A percentile compares a stretch with the other conserved stretches of the same genome.
phyloP scores from a whole-genome alignment of 306 rosid genomes.

The Cucumis cinereus region DNA sequence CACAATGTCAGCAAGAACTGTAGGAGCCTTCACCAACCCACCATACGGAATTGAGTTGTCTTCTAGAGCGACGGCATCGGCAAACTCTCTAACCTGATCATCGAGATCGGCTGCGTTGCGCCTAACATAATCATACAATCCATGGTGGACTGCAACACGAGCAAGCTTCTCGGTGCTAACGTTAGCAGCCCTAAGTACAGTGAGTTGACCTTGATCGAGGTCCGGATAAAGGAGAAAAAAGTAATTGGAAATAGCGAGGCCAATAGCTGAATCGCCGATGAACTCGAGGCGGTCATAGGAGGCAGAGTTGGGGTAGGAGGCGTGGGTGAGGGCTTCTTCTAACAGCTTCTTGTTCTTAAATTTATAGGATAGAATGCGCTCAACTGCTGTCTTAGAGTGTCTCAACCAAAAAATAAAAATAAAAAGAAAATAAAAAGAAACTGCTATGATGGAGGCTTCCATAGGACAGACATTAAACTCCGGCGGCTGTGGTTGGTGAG shows the following conservation, averaged over 20 bases:
- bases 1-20: slow-evolving; percentile 74
- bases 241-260: slow-evolving; percentile 33
- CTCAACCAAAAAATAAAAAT: too few relatives aligned
- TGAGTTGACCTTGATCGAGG: slow-evolving; percentile 40
- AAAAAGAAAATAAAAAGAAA: too few relatives aligned
- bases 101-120: slow-evolving; percentile 24
- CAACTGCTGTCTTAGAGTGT: slow-evolving; percentile 10
- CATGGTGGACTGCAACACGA: slow-evolving; percentile 44
- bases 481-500: too few relatives aligned
- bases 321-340: slow-evolving; percentile 64
- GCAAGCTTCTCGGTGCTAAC: slow-evolving; percentile 81
- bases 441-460: too few relatives aligned
- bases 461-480: too few relatives aligned
- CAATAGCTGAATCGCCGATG: slow-evolving; percentile 51
- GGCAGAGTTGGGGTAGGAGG: slow-evolving; percentile 19
- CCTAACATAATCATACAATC: slow-evolving; percentile 30
- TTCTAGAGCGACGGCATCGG: slow-evolving; percentile 28
- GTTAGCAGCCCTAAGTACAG: slow-evolving; percentile 54
- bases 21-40: slow-evolving; percentile 64
- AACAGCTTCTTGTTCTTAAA: slow-evolving; percentile 44
- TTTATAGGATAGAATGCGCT: slow-evolving; percentile 19
- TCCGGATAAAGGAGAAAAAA: slow-evolving; percentile 28
- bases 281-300: slow-evolving; percentile 71
- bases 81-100: slow-evolving; percentile 34
- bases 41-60: slow-evolving; percentile 24